Evolutionary conservation across 2,329 filamentous ascomycete species (phyloP).

Genomic region (Aspergillus amoenus): DNA sequence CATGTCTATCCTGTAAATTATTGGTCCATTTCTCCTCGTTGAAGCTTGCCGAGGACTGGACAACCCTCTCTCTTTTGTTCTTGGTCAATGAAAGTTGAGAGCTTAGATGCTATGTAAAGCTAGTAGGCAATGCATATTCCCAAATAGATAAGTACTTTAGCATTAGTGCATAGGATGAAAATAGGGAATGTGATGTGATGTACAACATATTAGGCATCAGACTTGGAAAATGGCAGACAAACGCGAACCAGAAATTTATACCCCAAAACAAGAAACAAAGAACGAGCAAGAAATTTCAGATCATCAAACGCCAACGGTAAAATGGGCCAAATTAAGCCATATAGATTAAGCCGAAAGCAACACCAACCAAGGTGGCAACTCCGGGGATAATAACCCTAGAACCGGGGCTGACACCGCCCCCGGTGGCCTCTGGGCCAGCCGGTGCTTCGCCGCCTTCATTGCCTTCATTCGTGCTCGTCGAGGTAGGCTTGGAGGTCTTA

Average conservation of each 20-base stretch:
- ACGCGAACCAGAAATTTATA: background rate
- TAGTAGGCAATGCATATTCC: too few species aligned
- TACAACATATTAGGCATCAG: too few species aligned
- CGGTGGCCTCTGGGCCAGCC: conserved; percentile 15
- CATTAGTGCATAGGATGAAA: too few species aligned
- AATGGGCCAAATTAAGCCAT: conserved; percentile 21
- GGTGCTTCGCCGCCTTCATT: conserved; percentile 5
- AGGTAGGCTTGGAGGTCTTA: conserved; percentile 8
- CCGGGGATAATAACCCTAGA: conserved; percentile 26
- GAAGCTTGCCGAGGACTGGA: too few species aligned
- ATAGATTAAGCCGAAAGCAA: conserved; percentile 22
- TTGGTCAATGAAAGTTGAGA: too few species aligned
- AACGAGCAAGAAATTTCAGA: background rate
- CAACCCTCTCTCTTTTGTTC: too few species aligned
- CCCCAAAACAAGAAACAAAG: background rate
- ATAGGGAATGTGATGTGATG: too few species aligned
- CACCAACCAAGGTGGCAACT: conserved; percentile 21
- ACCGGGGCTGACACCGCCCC: conserved; percentile 22
- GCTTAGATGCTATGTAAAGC: too few species aligned
- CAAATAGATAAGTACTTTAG: too few species aligned
- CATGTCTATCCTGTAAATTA: background rate
- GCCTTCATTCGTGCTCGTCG: conserved; percentile 11
- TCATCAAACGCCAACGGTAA: background rate
- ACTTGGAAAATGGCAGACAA: too few species aligned
- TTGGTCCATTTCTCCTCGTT: too few species aligned